Percentiles rank a stretch among this genome's conserved stretches.
phyloP scores from a whole-genome alignment of 2,329 filamentous ascomycete genomes.

The Ophiostoma australiae region DNA sequence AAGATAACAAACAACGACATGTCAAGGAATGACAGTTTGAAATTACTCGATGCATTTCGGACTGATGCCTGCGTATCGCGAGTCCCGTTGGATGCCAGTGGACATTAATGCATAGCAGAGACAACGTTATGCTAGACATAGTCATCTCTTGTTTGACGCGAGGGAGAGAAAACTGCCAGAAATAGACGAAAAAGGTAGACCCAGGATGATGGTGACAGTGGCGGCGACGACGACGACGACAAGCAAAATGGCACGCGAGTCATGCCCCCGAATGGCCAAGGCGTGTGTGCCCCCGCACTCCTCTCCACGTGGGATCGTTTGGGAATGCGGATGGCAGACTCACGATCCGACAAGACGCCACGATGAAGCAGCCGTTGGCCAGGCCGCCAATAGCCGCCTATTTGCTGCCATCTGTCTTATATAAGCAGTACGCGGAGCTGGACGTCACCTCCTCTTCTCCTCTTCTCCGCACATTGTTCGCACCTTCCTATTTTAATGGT shows the following conservation, averaged over 20 bases:
- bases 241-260: background rate
- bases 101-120: no score
- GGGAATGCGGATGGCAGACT: background rate
- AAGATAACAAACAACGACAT: background rate
- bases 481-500: background rate
- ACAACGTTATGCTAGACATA: background rate
- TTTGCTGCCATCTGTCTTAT: background rate
- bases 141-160: background rate
- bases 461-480: background rate
- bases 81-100: no score
- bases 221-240: background rate
- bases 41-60: background rate
- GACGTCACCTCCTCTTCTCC: background rate
- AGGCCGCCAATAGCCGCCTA: constrained; percentile 2
- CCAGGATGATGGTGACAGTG: background rate
- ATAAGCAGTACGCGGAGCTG: background rate
- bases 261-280: background rate
- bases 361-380: background rate
- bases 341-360: constrained; percentile 1
- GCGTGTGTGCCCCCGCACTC: background rate
- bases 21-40: background rate
- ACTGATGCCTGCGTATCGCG: no score
- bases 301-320: background rate
- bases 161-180: background rate
- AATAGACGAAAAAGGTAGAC: background rate